Percentiles rank a stretch among this genome's conserved stretches.
Evolutionary conservation across 2,329 filamentous ascomycete genomes (phyloP).

Genomic region (Cladosporium sp.): DNA sequence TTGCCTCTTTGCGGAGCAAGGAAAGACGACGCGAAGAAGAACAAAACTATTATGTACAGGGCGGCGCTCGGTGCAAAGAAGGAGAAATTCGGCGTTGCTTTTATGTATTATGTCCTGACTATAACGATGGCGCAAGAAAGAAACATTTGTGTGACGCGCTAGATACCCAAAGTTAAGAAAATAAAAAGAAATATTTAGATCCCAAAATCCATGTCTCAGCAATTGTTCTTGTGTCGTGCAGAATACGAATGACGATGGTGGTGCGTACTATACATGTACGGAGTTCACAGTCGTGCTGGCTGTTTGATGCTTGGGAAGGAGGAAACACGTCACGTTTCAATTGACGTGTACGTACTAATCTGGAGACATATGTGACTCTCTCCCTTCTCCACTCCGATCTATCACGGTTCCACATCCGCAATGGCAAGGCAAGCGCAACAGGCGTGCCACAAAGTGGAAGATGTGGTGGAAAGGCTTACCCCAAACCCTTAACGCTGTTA

Average conservation of each 20-base stretch:
- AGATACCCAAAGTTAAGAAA: constrained; percentile 7
- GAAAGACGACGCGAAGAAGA: background rate
- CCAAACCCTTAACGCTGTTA: too few species aligned
- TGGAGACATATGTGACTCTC: background rate
- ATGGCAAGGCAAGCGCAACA: too few species aligned
- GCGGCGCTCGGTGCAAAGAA: background rate
- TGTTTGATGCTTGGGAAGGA: too few species aligned
- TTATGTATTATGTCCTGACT: background rate
- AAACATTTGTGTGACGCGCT: constrained; percentile 3
- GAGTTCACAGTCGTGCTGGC: too few species aligned
- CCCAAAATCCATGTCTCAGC: background rate
- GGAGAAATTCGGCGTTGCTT: background rate
- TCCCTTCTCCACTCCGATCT: too few species aligned
- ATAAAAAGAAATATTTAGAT: background rate
- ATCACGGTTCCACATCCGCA: too few species aligned
- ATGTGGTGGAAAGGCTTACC: too few species aligned
- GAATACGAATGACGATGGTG: too few species aligned
- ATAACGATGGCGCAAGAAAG: background rate
- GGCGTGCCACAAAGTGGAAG: too few species aligned
- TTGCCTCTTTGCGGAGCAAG: too few species aligned
- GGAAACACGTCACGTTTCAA: background rate
- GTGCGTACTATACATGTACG: too few species aligned
- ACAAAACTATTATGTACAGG: background rate
- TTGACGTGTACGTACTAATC: background rate
- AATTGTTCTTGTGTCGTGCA: background rate